Evolutionary conservation across 331 rosid genomes (phyloP), one percentile per base, ranked within the genome.

Genomic region (Acacia concinna): DNA sequence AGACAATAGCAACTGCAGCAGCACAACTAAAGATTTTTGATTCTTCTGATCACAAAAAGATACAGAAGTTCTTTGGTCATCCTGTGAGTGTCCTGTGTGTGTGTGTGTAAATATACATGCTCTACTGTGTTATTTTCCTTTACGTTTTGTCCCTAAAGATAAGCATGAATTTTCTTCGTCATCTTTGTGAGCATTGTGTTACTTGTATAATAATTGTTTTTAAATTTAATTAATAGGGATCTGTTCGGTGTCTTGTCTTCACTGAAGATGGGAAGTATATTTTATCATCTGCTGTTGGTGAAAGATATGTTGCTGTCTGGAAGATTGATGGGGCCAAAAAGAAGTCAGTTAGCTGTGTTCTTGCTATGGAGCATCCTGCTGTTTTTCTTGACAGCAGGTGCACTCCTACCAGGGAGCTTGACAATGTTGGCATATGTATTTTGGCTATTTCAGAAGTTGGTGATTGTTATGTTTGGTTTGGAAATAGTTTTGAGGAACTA

Each of bases 371-470:
- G 79, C 94, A 93, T 81, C 98, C 99, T 78, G 93, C 98, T 60
- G 91, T 90, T 76, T 87, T 93, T 51, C 83, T 96, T 34, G 98
- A 96, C 77, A 87, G 96, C 88, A 86, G 85, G 78, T 82, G 92
- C 68, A 69, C 85, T 73, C 74, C 74, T 34, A 85, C 71, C 4
- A 88, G 75, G 47, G 90, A 71, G 74, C 83, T 31, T 57, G 89
- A 81, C 47, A 89, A 75, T 59, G 63, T 85, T 69, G 89, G 89
- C 41, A 57, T 91, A n/a, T 84, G 83, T 79, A 88, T 96, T 75
- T 91, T 96, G 88, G 98, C 98, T 54, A 88, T 93, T 82, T 91
- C 99, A 38, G 99, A 93, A 90, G 80, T 75, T 85, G 99, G 99
- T 2, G 68, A 87, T 74, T 93, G 97, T 77, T 91, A 96, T 86